These are phyloP conservation scores for Herpetospermum pedunculosum DNA, from an alignment of 306 rosid genomes.

Conservation along the genomic window DNA sequence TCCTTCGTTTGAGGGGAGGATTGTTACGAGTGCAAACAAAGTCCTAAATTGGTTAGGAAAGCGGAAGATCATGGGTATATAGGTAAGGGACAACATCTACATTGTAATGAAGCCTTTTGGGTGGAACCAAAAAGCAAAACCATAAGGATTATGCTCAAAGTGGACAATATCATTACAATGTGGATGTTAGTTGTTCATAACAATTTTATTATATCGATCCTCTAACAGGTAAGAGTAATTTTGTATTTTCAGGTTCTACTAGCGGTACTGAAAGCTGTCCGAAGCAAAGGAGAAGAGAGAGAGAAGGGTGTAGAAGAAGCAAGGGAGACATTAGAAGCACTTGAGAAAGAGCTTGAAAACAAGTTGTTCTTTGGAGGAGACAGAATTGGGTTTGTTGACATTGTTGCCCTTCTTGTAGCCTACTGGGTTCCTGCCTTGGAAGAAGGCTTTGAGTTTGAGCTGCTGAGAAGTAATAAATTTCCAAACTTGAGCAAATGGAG, in stretches of 20 bases:
- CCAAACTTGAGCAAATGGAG: slow-evolving; percentile 34
- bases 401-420: slow-evolving; percentile 34
- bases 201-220: too few species aligned
- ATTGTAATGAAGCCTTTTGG: too few species aligned
- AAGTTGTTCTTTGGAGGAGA: slow-evolving; percentile 47
- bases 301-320: slow-evolving; percentile 28
- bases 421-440: slow-evolving; percentile 33
- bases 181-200: too few species aligned
- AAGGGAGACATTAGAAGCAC: slow-evolving; percentile 17
- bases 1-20: too few species aligned
- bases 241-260: not conserved
- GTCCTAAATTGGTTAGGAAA: too few species aligned
- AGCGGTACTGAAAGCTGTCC: slow-evolving; percentile 15
- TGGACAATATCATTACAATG: too few species aligned
- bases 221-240: too few species aligned
- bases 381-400: slow-evolving; percentile 30
- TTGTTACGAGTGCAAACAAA: too few species aligned
- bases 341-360: slow-evolving; percentile 40
- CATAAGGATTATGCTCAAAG: too few species aligned
- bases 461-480: slow-evolving; percentile 11
- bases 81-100: too few species aligned
- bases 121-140: too few species aligned
- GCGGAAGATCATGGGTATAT: too few species aligned
- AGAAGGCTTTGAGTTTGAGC: slow-evolving; percentile 28
- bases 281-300: slow-evolving; percentile 12